Evolutionary conservation across 192 early-diverging fungal genomes (phyloP).

Genomic region (Pilobolus umbonatus): DNA sequence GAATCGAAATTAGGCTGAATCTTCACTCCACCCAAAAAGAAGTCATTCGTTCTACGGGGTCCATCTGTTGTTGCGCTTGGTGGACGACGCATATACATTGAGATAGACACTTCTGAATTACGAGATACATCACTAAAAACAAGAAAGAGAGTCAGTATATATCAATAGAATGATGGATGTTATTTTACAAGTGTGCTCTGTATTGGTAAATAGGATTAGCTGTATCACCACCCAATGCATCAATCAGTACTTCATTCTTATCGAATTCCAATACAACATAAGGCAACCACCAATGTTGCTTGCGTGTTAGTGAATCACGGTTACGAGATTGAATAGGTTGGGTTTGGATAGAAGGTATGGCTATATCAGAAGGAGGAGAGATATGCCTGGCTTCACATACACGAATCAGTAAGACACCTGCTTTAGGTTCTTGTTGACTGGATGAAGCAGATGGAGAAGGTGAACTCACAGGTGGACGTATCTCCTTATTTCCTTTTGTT

Average conservation of each 20-base stretch:
- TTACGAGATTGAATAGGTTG: slow-evolving; percentile 49
- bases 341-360: slow-evolving; percentile 45
- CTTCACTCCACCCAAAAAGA: slow-evolving; percentile 52
- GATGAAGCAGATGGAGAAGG: slow-evolving; percentile 14
- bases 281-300: slow-evolving; percentile 61
- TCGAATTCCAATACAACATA: slow-evolving; percentile 92
- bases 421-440: slow-evolving; percentile 26
- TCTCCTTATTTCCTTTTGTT: neutral
- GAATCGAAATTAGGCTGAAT: slow-evolving; percentile 46
- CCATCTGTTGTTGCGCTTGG: slow-evolving; percentile 34
- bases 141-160: neutral
- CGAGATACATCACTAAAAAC: slow-evolving; percentile 54
- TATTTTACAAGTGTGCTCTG: slow-evolving; percentile 70
- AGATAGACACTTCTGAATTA: slow-evolving; percentile 54
- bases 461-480: neutral
- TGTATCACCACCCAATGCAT: slow-evolving; percentile 72
- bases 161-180: neutral
- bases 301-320: slow-evolving; percentile 50
- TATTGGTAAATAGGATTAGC: slow-evolving; percentile 74
- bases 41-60: slow-evolving; percentile 44
- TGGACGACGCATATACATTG: slow-evolving; percentile 52
- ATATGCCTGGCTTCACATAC: slow-evolving; percentile 79
- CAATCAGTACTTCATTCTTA: slow-evolving; percentile 88
- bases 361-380: slow-evolving; percentile 59
- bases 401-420: slow-evolving; percentile 74